phyloP scores from a whole-genome alignment of 2,329 filamentous ascomycete genomes.

The Botrytis porri region DNA sequence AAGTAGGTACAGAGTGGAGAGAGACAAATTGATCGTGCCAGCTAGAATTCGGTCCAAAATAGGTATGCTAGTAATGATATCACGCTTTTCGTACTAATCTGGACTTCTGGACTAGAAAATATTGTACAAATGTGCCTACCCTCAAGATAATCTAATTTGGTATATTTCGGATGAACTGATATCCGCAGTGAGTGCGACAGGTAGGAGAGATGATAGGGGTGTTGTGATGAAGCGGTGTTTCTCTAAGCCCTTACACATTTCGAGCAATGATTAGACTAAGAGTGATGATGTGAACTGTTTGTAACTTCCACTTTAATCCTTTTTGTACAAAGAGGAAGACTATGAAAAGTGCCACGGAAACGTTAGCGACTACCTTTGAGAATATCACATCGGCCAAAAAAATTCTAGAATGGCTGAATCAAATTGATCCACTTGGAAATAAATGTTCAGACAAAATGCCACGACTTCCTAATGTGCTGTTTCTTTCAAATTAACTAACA shows the following conservation, averaged over 20 bases:
- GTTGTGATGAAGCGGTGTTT: neutral
- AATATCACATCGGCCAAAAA: neutral
- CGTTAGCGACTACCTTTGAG: neutral
- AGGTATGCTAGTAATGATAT: neutral
- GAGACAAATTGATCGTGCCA: neutral
- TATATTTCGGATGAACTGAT: neutral
- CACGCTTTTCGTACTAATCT: neutral
- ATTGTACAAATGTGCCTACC: neutral
- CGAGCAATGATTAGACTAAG: neutral
- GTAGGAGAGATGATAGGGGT: neutral
- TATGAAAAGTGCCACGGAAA: neutral
- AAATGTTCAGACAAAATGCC: neutral
- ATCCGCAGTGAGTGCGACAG: neutral
- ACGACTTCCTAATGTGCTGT: neutral
- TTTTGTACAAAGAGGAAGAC: neutral
- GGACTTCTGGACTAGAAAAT: neutral
- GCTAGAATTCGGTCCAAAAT: neutral
- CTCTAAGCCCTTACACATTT: neutral
- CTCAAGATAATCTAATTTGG: neutral
- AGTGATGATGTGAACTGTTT: neutral
- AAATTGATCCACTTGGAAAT: neutral
- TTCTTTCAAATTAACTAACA: neutral
- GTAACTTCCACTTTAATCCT: neutral
- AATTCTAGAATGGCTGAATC: neutral
- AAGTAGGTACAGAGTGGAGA: neutral